Percentiles rank a stretch among this genome's conserved stretches.
Conservation (phyloP, 306 rosid species). For the Dalbergia oliveri region DNA sequence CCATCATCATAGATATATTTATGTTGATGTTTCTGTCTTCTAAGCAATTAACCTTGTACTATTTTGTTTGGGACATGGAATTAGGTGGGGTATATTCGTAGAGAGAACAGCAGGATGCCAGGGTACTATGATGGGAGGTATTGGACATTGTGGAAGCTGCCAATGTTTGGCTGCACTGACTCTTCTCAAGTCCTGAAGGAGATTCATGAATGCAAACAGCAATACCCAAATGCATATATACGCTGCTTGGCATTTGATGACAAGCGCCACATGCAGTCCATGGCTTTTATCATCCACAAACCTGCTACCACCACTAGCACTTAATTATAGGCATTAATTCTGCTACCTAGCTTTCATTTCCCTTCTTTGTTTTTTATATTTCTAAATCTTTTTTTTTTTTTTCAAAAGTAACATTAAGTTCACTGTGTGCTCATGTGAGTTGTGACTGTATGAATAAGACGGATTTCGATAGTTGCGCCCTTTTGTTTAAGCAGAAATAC, state of each 20-base stretch:
- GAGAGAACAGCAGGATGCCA: constrained; percentile 71
- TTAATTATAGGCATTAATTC: background rate
- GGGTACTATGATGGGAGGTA: constrained; percentile 94
- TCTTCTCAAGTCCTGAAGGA: constrained; percentile 69
- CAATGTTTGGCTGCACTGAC: constrained; percentile 79
- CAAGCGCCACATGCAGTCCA: constrained; percentile 71
- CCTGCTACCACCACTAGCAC: constrained; percentile 39
- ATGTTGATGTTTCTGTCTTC: background rate
- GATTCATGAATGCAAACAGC: constrained; percentile 66
- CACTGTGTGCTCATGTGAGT: background rate
- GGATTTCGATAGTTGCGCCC: background rate
- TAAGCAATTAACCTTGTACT: background rate
- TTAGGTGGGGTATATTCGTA: constrained; percentile 60
- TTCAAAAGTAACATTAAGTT: background rate
- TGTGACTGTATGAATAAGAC: constrained; percentile 9
- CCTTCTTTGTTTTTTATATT: background rate
- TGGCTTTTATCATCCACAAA: constrained; percentile 75
- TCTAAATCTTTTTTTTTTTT: background rate
- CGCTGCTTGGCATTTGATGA: constrained; percentile 81
- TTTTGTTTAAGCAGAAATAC: constrained; percentile 30
- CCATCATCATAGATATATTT: background rate
- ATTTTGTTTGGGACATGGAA: constrained; percentile 35
- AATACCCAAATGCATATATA: constrained; percentile 74
- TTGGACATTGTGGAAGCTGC: constrained; percentile 90
- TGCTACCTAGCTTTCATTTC: background rate